Percentiles rank a stretch among this genome's conserved stretches.
phyloP scores from a whole-genome alignment of 1,139 yeast species.

The Saccharomyces hybrid region DNA sequence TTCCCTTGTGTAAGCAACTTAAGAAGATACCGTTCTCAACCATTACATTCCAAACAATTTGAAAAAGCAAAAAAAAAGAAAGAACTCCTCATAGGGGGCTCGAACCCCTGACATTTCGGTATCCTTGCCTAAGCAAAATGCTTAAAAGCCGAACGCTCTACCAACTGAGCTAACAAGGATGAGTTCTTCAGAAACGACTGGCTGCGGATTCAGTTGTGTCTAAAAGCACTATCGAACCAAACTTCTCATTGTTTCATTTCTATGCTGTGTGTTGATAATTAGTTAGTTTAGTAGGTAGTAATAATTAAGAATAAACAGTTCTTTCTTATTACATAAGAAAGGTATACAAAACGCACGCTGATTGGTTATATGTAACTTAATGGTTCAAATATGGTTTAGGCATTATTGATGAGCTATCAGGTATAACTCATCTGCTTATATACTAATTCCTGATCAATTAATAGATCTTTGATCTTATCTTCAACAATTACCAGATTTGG shows the following conservation, averaged over 20 bases:
- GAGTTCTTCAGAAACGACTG: slow-evolving; percentile 21
- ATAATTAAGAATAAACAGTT: neutral
- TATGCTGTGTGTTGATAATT: neutral
- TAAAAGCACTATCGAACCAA: neutral
- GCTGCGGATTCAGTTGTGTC: neutral
- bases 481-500: no score
- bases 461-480: no score
- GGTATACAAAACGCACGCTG: neutral
- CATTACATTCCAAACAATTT: neutral
- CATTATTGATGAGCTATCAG: no score
- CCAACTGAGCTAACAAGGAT: slow-evolving; percentile 35
- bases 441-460: no score
- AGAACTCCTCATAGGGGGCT: slow-evolving; percentile 36
- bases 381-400: no score
- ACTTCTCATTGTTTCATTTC: neutral
- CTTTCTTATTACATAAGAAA: neutral
- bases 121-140: slow-evolving; percentile 25
- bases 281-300: no score
- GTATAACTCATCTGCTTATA: no score
- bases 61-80: slow-evolving; percentile 11
- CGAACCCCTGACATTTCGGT: slow-evolving; percentile 37
- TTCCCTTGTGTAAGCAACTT: neutral
- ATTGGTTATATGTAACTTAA: neutral
- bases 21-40: neutral
- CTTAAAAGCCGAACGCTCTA: slow-evolving; percentile 34